Percentiles rank a stretch among this genome's conserved stretches.
Evolutionary conservation across 306 rosid genomes (phyloP).

Genomic region (Rosa persica): DNA sequence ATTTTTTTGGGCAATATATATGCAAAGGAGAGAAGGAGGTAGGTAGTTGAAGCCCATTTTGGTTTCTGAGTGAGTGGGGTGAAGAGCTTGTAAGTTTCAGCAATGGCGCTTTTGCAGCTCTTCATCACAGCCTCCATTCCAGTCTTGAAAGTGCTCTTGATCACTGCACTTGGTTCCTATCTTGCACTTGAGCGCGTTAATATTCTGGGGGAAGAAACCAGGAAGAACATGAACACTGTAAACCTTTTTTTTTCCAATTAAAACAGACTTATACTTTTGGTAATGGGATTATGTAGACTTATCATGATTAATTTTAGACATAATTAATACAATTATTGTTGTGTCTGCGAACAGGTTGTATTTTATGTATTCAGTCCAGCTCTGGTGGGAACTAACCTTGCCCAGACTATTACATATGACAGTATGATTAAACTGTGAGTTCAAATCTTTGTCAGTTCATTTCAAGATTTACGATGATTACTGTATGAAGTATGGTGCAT

Average conservation of each 20-base stretch:
- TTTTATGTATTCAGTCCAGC: conserved; percentile 56
- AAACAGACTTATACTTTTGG: too few species aligned
- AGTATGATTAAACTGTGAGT: conserved; percentile 52
- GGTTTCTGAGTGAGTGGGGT: neutral
- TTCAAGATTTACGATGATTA: neutral
- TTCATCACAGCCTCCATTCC: conserved; percentile 53
- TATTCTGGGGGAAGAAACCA: too few species aligned
- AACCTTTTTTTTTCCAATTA: too few species aligned
- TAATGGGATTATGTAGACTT: too few species aligned
- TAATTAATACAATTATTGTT: too few species aligned
- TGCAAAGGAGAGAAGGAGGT: too few species aligned
- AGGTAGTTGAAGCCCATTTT: too few species aligned
- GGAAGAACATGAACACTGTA: too few species aligned
- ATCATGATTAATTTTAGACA: too few species aligned
- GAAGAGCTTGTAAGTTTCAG: neutral
- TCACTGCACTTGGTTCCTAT: conserved; percentile 48
- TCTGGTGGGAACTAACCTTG: conserved; percentile 41
- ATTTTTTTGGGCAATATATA: too few species aligned
- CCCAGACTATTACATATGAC: neutral
- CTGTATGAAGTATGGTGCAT: neutral
- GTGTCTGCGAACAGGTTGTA: conserved; percentile 29
- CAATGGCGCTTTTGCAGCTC: conserved; percentile 41
- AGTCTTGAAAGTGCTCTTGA: conserved; percentile 48
- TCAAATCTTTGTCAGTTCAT: neutral
- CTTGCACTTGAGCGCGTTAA: conserved; percentile 47